Percentiles rank a stretch among this genome's conserved stretches.
These are phyloP conservation scores for Syncephalis plumigaleata DNA, from an alignment of 371 early-diverging fungal genomes.

Conservation along the genomic window DNA sequence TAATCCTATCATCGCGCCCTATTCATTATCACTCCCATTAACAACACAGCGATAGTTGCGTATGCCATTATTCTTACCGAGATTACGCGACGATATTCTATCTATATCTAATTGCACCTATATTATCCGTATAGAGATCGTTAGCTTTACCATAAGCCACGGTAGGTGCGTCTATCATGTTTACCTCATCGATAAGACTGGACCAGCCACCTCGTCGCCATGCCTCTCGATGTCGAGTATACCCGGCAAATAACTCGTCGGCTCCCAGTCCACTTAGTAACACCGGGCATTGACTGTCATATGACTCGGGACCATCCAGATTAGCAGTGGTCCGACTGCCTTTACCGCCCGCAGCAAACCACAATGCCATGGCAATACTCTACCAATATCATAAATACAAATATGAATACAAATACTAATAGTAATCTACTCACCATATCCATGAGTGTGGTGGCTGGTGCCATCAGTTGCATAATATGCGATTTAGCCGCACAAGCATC, in stretches of 20 bases:
- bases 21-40: not conserved
- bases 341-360: slow-evolving; percentile 81
- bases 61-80: slow-evolving; percentile 21
- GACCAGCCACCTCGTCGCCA: slow-evolving; percentile 45
- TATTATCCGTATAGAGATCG: not conserved
- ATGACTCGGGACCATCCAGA: slow-evolving; percentile 1
- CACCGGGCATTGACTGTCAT: slow-evolving; percentile 40
- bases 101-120: slow-evolving; percentile 70
- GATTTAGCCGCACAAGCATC: slow-evolving; percentile 33
- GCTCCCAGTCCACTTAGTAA: slow-evolving; percentile 88
- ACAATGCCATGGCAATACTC: slow-evolving; percentile 92
- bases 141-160: too few species aligned
- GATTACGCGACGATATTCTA: slow-evolving; percentile 68
- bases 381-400: slow-evolving; percentile 7
- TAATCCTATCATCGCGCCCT: slow-evolving; percentile 88
- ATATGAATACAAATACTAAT: not conserved
- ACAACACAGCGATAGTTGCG: not conserved
- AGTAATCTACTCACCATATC: slow-evolving; percentile 39
- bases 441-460: slow-evolving; percentile 82
- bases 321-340: slow-evolving; percentile 11
- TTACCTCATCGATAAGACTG: slow-evolving; percentile 43
- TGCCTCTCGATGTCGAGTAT: slow-evolving; percentile 68
- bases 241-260: slow-evolving; percentile 89
- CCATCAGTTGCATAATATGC: slow-evolving; percentile 51
- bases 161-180: not conserved